Base-by-base conservation (phyloP, 2,329 filamentous ascomycete species). In the Helotiales sp. region DNA sequence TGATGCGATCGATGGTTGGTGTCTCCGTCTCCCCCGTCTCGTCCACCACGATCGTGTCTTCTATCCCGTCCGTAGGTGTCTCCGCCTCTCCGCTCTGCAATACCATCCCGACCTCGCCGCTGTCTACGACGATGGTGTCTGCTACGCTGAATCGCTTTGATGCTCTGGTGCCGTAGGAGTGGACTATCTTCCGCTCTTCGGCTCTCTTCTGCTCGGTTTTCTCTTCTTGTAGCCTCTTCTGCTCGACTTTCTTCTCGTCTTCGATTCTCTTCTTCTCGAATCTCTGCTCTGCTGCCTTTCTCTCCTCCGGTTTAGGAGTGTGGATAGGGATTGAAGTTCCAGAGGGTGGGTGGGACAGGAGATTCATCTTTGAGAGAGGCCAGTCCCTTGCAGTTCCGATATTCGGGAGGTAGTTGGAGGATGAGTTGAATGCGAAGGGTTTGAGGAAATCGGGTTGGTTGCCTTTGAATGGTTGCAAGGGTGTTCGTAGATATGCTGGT, bases 1-100 rank as follows among this genome's bases (percentile, higher is more conserved):
- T 75, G 40, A 74, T 75, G 10, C 72, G 63, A 57, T 69, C 32
- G 17, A 65, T 58, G 13, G 26, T 62, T 4, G 72, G 73, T 15
- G 75, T 74, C 28, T 70, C 55, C 6, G 64, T 74, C 28, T 70
- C 55, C 6, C 63, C 63, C 32, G 65, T 26, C 28, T 67, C 67
- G 8, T 61, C 37, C 6, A 67, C 67, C 6, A 70, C 58, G 50
- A 70, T 65, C n/a, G 62, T 57, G 26, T 34, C 49, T 24, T 65
- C 55, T 43, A 40, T 54, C 45, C 30, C 43, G 13, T 59, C 37
- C 6, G 54, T 32, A 30, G 30, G 10, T 2, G 6, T 26, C 24
- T n/a, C 22, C 22, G 5, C 22, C 22, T 59, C 22, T 3, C 24
- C 3, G 15, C 22, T 59, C 34, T 45, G 6, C 17, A 59, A 10